phyloP scores from a whole-genome alignment of 352 stramenopile genomes.

The Globisporangium spiculum region DNA sequence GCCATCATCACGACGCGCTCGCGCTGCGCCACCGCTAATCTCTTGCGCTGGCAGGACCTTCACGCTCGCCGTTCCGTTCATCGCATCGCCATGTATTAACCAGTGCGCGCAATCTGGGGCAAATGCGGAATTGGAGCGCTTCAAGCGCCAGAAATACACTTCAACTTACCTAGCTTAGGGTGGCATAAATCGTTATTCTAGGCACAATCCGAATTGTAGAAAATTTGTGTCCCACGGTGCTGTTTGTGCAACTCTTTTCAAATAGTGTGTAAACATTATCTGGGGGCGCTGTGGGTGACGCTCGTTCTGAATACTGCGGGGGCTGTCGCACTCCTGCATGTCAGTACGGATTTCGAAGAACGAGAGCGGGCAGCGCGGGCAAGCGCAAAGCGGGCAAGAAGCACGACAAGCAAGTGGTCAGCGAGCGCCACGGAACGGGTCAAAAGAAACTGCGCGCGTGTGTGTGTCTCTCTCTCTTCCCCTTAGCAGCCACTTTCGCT shows the following conservation, averaged over 20 bases:
- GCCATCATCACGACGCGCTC: neutral
- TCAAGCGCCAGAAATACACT: neutral
- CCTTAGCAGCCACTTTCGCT: neutral
- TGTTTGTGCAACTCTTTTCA: neutral
- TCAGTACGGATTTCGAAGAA: neutral
- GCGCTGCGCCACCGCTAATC: neutral
- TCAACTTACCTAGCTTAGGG: conserved; percentile 2
- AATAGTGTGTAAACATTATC: conserved; percentile 2
- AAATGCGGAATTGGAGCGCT: neutral
- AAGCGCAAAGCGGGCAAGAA: neutral
- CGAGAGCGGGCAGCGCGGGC: neutral
- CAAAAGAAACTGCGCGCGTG: neutral
- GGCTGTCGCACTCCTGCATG: conserved; percentile 1
- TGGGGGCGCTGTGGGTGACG: conserved; percentile 1
- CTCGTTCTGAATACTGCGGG: neutral
- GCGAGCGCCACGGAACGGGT: neutral
- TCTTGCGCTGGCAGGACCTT: neutral
- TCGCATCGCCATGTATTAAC: neutral
- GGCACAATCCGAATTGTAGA: neutral
- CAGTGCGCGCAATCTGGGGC: neutral
- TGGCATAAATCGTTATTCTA: neutral
- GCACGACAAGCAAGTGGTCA: neutral
- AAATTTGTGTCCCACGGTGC: neutral
- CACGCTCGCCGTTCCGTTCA: neutral
- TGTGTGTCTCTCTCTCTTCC: neutral